Percentiles rank a stretch among this genome's conserved stretches.
Evolutionary conservation across 441 rosid species (phyloP).

Genomic region (Syzygium malaccense): DNA sequence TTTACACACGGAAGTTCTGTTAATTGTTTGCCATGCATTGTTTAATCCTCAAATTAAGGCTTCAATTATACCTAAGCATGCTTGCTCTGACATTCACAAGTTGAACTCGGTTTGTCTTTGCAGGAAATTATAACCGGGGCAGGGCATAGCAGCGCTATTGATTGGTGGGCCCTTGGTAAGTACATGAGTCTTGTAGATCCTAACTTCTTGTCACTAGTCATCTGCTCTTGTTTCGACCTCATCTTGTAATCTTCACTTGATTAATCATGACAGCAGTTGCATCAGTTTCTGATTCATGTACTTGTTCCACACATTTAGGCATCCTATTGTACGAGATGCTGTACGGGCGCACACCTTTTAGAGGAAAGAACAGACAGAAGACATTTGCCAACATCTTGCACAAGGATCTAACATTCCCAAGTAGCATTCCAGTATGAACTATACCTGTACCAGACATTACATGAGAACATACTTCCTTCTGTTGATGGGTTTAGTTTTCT

Average conservation of each 20-base stretch:
- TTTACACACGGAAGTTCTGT: not conserved
- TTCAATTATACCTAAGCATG: not conserved
- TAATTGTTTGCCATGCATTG: not conserved
- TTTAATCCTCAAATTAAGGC: not conserved
- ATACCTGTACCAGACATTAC: not conserved
- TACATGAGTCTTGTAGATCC: not conserved
- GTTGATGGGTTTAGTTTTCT: not conserved
- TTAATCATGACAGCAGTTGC: not conserved
- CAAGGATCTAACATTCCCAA: slow-evolving; percentile 97
- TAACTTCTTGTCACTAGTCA: not conserved
- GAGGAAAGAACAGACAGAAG: slow-evolving; percentile 97
- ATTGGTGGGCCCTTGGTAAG: slow-evolving; percentile 98
- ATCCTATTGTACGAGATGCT: slow-evolving; percentile 94
- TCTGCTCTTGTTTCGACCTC: not conserved
- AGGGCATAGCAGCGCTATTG: slow-evolving; percentile 88
- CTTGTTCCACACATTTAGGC: slow-evolving; percentile 31
- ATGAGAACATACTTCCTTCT: not conserved
- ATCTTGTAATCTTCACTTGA: not conserved
- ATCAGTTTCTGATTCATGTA: not conserved
- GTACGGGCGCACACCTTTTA: slow-evolving; percentile 93
- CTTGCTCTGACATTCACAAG: not conserved
- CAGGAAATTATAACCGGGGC: slow-evolving; percentile 94
- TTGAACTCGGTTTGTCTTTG: slow-evolving; percentile 9
- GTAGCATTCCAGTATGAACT: slow-evolving; percentile 76
- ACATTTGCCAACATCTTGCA: slow-evolving; percentile 89